Conservation (phyloP, 208 protist genomes). For the Lotmaria passim region DNA sequence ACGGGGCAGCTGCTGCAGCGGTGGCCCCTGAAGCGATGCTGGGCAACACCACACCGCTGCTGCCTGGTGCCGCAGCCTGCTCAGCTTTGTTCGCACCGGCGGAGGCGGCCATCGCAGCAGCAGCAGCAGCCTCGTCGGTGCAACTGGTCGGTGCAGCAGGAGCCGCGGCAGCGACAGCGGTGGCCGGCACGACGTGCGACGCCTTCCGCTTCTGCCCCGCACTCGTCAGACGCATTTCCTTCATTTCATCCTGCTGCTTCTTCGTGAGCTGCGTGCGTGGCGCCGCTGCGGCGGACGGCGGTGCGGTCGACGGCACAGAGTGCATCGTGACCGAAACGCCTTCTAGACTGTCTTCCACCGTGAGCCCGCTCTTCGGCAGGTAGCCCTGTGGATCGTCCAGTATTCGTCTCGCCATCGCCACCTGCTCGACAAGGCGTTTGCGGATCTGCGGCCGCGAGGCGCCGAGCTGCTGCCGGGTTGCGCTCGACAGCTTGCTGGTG, state of each 20-base stretch:
- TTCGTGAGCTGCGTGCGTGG: conserved; percentile 11
- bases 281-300: conserved; percentile 7
- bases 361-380: conserved; percentile 8
- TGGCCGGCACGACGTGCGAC: background rate
- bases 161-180: background rate
- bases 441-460: conserved; percentile 10
- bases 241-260: conserved; percentile 12
- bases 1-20: background rate
- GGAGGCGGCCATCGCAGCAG: too few species aligned
- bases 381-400: conserved; percentile 20
- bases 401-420: conserved; percentile 30
- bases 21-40: background rate
- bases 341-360: background rate
- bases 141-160: background rate
- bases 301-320: conserved; percentile 7
- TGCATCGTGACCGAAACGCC: background rate
- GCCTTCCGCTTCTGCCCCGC: background rate
- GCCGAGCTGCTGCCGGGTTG: conserved; percentile 8
- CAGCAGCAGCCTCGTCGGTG: background rate
- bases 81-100: too few species aligned
- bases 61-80: too few species aligned
- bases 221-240: background rate
- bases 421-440: conserved; percentile 28
- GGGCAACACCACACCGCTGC: background rate
- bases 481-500: conserved; percentile 8